These are phyloP conservation scores for Paraleonurus japonicus DNA, from an alignment of 257 asterid species.

Conservation along the genomic window DNA sequence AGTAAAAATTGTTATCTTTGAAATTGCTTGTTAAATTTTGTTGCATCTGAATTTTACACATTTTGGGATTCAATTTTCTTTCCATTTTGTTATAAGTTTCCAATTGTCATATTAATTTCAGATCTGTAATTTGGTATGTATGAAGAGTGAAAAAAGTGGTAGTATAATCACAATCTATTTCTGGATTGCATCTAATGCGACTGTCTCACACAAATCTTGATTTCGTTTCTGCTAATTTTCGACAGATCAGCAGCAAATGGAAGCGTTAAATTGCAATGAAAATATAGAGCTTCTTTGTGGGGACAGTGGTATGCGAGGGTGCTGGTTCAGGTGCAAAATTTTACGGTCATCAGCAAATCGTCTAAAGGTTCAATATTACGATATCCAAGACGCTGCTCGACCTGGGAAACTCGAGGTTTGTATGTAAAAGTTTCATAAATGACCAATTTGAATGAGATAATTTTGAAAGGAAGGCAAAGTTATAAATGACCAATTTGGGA, in stretches of 20 bases:
- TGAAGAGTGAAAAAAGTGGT: background rate
- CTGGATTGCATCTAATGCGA: background rate
- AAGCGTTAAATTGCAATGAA: background rate
- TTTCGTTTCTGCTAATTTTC: background rate
- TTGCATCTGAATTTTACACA: background rate
- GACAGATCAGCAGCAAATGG: background rate
- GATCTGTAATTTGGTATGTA: too few relatives aligned
- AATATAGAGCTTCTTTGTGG: conserved; percentile 57
- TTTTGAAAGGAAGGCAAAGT: too few relatives aligned
- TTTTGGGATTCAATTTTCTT: background rate
- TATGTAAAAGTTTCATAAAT: conserved; percentile 9
- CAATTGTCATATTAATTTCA: too few relatives aligned
- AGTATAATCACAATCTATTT: background rate
- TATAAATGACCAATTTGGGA: too few relatives aligned
- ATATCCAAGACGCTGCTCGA: conserved; percentile 35
- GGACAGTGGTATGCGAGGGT: conserved; percentile 63
- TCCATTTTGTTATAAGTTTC: background rate
- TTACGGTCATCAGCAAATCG: conserved; percentile 28
- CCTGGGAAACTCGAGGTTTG: conserved; percentile 51
- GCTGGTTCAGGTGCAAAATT: conserved; percentile 68
- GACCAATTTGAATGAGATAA: background rate
- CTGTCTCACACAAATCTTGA: background rate
- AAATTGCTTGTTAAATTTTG: background rate
- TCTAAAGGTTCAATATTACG: conserved; percentile 48
- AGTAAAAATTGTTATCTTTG: background rate